Evolutionary conservation across 805 yeast species (phyloP).

Genomic region (Starmerella etchellsii): DNA sequence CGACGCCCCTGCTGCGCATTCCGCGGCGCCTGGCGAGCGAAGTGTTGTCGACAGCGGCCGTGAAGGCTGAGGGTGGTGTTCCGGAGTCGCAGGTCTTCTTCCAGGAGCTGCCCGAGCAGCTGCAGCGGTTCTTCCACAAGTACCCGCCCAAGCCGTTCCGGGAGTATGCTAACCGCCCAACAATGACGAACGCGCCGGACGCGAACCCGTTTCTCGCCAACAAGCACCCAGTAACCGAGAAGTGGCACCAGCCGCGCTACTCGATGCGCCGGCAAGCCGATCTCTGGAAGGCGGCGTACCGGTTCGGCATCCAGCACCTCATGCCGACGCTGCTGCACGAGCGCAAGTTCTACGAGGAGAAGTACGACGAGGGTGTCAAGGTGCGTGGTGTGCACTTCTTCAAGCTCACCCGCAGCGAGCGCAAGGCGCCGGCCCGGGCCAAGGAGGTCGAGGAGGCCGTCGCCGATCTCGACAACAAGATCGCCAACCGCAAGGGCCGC

Average conservation of each 20-base stretch:
- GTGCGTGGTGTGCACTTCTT: constrained; percentile 67
- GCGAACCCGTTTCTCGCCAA: constrained; percentile 84
- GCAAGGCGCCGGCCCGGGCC: constrained; percentile 42
- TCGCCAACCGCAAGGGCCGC: constrained; percentile 50
- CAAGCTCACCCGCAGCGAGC: constrained; percentile 72
- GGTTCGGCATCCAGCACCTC: constrained; percentile 65
- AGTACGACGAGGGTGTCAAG: constrained; percentile 53
- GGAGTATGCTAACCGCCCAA: constrained; percentile 50
- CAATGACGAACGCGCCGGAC: constrained; percentile 49
- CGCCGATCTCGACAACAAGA: constrained; percentile 50
- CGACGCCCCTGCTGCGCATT: constrained; percentile 13
- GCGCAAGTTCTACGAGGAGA: constrained; percentile 67
- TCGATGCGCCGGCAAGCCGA: constrained; percentile 75
- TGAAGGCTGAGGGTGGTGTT: constrained; percentile 14
- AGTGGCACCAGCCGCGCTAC: constrained; percentile 62
- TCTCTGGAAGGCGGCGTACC: constrained; percentile 66
- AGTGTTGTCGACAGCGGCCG: constrained; percentile 25
- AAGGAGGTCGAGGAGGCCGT: constrained; percentile 53
- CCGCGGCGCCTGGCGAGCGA: constrained; percentile 24
- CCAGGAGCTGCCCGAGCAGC: constrained; percentile 50
- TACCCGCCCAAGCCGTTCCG: constrained; percentile 78
- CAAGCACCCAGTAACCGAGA: constrained; percentile 68
- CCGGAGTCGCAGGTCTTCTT: constrained; percentile 28
- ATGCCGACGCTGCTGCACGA: constrained; percentile 51
- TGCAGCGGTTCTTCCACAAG: constrained; percentile 62